Percentiles rank a stretch among this genome's conserved stretches.
Evolutionary conservation across 805 yeast species (phyloP).

Genomic region (Wickerhamomyces queroliae): DNA sequence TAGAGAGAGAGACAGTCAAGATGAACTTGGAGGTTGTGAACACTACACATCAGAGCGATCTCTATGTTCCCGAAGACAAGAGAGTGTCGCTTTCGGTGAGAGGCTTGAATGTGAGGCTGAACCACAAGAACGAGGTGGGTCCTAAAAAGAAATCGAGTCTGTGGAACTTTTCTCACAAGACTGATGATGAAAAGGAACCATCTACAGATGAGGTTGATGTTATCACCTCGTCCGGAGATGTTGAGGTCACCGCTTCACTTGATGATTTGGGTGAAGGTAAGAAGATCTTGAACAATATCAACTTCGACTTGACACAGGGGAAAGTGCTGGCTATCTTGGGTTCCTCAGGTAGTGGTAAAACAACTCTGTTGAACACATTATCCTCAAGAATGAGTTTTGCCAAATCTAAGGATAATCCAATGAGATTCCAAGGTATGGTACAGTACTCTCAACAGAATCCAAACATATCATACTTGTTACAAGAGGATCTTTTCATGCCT

Average conservation of each 20-base stretch:
- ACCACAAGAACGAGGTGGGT: background rate
- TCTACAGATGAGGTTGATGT: too few relatives aligned
- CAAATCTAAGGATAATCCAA: conserved; percentile 37
- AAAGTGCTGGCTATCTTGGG: conserved; percentile 80
- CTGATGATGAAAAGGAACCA: too few relatives aligned
- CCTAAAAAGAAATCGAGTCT: background rate
- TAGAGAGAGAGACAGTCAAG: background rate
- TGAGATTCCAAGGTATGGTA: conserved; percentile 28
- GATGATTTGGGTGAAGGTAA: conserved; percentile 9
- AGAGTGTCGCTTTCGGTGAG: conserved; percentile 8
- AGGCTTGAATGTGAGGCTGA: conserved; percentile 4
- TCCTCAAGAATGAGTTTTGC: conserved; percentile 42
- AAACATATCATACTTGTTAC: conserved; percentile 60
- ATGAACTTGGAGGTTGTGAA: background rate
- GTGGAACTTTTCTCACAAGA: background rate
- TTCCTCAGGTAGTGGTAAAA: conserved; percentile 86
- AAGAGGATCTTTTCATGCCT: conserved; percentile 69
- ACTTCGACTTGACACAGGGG: conserved; percentile 56
- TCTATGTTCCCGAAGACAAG: background rate
- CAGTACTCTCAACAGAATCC: conserved; percentile 7
- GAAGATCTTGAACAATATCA: conserved; percentile 36
- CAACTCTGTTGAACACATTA: conserved; percentile 66
- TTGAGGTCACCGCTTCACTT: background rate
- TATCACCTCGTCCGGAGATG: too few relatives aligned
- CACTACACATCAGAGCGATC: background rate